Percentiles rank a stretch among this genome's conserved stretches.
Evolutionary conservation across 2,329 filamentous ascomycete genomes (phyloP).

Genomic region (Ophiostoma piceae): DNA sequence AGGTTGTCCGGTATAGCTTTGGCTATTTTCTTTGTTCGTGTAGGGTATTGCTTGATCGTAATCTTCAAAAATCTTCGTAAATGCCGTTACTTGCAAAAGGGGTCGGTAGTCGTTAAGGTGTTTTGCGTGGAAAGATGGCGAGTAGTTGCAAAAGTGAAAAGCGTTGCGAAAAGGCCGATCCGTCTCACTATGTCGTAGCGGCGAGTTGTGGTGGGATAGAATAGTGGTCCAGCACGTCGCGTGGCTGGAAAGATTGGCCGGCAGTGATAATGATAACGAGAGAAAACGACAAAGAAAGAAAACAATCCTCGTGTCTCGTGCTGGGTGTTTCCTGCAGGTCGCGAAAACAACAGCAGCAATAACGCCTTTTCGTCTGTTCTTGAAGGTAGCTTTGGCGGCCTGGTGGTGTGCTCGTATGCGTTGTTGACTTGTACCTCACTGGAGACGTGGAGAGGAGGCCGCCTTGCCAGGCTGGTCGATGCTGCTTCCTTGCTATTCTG

Average conservation of each 20-base stretch:
- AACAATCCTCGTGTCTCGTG: constrained; percentile 4
- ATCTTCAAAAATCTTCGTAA: not conserved
- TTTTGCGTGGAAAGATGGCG: not conserved
- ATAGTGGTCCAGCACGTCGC: constrained; percentile 10
- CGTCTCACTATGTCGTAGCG: not conserved
- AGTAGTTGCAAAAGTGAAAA: not conserved
- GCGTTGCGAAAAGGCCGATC: not conserved
- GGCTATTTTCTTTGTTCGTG: not conserved
- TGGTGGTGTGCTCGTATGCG: not conserved
- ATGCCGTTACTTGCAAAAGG: not conserved
- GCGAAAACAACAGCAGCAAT: not conserved
- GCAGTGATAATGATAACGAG: not conserved
- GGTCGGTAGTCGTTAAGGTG: not conserved
- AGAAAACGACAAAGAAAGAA: not conserved
- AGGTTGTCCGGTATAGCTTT: not conserved
- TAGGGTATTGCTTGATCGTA: not conserved
- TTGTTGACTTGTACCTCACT: not conserved
- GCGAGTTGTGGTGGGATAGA: constrained; percentile 12
- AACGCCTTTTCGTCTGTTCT: not conserved
- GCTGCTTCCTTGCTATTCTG: not conserved
- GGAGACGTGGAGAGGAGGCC: constrained; percentile 2
- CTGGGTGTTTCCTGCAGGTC: not conserved
- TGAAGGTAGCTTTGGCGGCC: not conserved
- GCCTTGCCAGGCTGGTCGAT: constrained; percentile 3
- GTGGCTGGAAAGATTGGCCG: constrained; percentile 4